A percentile compares a stretch with the other conserved stretches of the same genome.
These are phyloP conservation scores for Aspergillus carbonarius DNA, from an alignment of 2,329 filamentous ascomycete species.

Conservation along the genomic window DNA sequence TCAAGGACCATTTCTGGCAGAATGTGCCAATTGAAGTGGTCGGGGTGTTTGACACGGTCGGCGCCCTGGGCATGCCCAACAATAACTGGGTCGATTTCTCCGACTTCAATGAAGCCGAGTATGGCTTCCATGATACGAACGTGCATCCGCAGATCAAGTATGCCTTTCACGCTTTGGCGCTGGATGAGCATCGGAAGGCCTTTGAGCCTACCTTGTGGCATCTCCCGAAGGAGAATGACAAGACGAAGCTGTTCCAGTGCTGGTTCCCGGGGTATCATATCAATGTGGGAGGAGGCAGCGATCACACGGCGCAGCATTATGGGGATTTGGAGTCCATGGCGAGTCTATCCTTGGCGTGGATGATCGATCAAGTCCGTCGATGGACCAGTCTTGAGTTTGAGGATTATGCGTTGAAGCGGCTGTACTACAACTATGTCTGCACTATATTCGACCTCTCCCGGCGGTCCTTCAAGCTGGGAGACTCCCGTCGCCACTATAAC, in stretches of 20 bases:
- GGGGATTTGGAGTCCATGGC: slow-evolving; percentile 28
- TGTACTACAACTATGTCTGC: not conserved
- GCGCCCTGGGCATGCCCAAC: slow-evolving; percentile 33
- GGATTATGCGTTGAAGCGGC: not conserved
- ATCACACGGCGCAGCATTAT: slow-evolving; percentile 22
- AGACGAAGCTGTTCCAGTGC: slow-evolving; percentile 48
- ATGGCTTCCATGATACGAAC: slow-evolving; percentile 6
- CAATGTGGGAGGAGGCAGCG: slow-evolving; percentile 52
- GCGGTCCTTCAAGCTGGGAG: not conserved
- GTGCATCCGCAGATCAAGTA: slow-evolving; percentile 31
- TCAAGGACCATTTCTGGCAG: not conserved
- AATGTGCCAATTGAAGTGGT: slow-evolving; percentile 24
- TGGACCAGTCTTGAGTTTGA: not conserved
- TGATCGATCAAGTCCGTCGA: slow-evolving; percentile 23
- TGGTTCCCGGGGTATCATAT: slow-evolving; percentile 58
- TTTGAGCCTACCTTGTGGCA: slow-evolving; percentile 57
- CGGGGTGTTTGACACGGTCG: slow-evolving; percentile 36
- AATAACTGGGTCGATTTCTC: slow-evolving; percentile 9
- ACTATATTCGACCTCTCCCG: not conserved
- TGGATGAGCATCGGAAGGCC: slow-evolving; percentile 42
- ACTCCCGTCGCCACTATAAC: not conserved
- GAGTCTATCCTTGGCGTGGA: slow-evolving; percentile 23
- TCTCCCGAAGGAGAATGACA: slow-evolving; percentile 33
- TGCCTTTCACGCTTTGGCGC: slow-evolving; percentile 41
- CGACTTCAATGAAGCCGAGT: not conserved